Conservation (phyloP, 805 yeast genomes). For the Yarrowia osloensis region DNA sequence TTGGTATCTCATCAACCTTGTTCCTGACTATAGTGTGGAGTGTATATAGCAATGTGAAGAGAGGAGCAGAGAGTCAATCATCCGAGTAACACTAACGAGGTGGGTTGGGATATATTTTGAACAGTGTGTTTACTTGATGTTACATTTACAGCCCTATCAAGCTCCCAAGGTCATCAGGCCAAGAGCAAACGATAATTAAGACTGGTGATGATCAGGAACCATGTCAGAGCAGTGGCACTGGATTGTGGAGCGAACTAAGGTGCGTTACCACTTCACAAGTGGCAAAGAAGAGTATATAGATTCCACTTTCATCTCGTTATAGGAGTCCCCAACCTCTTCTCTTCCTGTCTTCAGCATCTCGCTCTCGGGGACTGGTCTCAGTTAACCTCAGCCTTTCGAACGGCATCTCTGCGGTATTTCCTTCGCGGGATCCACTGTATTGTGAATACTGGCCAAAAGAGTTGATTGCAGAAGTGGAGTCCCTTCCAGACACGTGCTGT, state of each 20-base stretch:
- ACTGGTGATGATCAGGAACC: not conserved
- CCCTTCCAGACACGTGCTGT: not conserved
- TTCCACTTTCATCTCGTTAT: no score
- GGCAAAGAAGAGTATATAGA: no score
- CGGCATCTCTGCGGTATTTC: not conserved
- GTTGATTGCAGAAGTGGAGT: no score
- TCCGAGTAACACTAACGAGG: not conserved
- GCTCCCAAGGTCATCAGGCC: not conserved
- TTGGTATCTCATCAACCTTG: conserved; percentile 1
- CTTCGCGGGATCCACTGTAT: conserved; percentile 4
- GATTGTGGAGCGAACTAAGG: no score
- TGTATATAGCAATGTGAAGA: not conserved
- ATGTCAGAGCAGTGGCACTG: no score
- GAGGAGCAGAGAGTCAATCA: not conserved
- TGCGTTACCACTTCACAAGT: no score
- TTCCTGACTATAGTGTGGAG: not conserved
- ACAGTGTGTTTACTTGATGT: not conserved
- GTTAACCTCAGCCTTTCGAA: not conserved
- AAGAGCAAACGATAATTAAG: not conserved
- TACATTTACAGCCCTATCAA: not conserved
- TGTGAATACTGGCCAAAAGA: not conserved
- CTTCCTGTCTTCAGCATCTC: no score
- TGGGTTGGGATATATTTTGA: no score
- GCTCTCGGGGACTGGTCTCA: not conserved
- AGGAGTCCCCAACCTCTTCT: no score